phyloP scores from a whole-genome alignment of 805 yeast genomes.

The Priceomyces medius region DNA sequence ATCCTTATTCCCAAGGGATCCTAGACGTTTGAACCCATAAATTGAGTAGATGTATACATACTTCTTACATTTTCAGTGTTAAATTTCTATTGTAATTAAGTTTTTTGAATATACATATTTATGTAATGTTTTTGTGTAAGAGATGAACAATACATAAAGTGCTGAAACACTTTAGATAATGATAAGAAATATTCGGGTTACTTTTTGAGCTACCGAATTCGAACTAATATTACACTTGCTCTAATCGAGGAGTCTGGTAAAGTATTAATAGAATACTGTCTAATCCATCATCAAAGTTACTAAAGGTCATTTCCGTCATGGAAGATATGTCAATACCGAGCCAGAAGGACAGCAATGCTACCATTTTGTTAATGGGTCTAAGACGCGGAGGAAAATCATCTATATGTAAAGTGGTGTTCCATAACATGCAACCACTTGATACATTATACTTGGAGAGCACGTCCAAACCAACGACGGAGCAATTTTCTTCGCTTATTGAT shows the following conservation, averaged over 20 bases:
- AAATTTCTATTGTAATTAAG: too few relatives aligned
- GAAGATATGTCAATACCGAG: conserved; percentile 23
- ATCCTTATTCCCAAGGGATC: conserved; percentile 99
- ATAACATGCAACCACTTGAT: conserved; percentile 93
- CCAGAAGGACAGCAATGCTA: conserved; percentile 64
- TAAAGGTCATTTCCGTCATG: conserved; percentile 9
- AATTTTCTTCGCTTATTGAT: conserved; percentile 79
- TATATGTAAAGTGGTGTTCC: conserved; percentile 92
- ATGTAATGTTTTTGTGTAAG: background rate
- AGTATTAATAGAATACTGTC: too few relatives aligned
- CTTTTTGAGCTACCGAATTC: too few relatives aligned
- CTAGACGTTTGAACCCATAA: conserved; percentile 85
- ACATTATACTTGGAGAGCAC: conserved; percentile 89
- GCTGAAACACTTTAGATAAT: too few relatives aligned
- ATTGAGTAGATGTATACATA: too few relatives aligned
- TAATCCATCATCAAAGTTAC: background rate
- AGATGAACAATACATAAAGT: background rate
- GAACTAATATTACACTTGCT: too few relatives aligned
- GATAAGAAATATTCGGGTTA: too few relatives aligned
- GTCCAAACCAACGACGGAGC: conserved; percentile 82
- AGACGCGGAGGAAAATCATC: conserved; percentile 93
- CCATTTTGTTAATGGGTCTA: conserved; percentile 83
- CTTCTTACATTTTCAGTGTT: too few relatives aligned
- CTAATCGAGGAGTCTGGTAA: too few relatives aligned
- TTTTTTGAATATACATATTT: too few relatives aligned